phyloP scores from a whole-genome alignment of 306 rosid genomes.

The Chamaecrista fasciculata region DNA sequence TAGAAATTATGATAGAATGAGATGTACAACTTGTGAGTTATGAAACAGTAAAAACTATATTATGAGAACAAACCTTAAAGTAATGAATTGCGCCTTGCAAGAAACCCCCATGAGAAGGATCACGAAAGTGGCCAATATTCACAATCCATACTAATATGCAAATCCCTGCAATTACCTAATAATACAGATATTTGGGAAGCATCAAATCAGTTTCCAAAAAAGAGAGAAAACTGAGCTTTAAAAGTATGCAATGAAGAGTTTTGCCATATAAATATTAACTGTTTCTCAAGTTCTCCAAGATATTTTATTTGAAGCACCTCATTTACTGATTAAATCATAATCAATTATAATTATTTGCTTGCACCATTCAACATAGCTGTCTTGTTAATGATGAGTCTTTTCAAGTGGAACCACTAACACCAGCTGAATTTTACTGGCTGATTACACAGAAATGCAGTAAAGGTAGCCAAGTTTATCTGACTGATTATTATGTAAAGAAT shows the following conservation, averaged over 20 bases:
- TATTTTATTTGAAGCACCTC: constrained; percentile 20
- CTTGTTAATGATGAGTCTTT: no score
- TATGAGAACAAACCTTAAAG: constrained; percentile 72
- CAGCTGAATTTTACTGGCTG: constrained; percentile 17
- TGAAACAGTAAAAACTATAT: constrained; percentile 3
- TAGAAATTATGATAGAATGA: constrained; percentile 24
- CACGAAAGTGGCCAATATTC: constrained; percentile 97
- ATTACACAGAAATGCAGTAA: constrained; percentile 21
- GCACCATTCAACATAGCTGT: constrained; percentile 17
- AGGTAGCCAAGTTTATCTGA: constrained; percentile 21
- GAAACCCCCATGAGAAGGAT: constrained; percentile 98
- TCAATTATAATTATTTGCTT: constrained; percentile 11
- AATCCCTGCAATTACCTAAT: constrained; percentile 96
- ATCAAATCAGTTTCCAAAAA: constrained; percentile 24
- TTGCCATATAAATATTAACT: constrained; percentile 10
- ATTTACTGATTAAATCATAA: constrained; percentile 12
- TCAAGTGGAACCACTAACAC: constrained; percentile 13
- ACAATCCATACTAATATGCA: constrained; percentile 94
- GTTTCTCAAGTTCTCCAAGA: not conserved
- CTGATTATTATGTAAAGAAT: constrained; percentile 6
- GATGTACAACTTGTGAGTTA: not conserved
- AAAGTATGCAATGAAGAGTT: constrained; percentile 21
- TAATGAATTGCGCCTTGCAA: constrained; percentile 94
- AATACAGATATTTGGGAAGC: constrained; percentile 25
- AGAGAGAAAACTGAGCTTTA: constrained; percentile 18